Base-by-base conservation (phyloP, 2,329 filamentous ascomycete genomes). In the Ceratocystis variospora region DNA sequence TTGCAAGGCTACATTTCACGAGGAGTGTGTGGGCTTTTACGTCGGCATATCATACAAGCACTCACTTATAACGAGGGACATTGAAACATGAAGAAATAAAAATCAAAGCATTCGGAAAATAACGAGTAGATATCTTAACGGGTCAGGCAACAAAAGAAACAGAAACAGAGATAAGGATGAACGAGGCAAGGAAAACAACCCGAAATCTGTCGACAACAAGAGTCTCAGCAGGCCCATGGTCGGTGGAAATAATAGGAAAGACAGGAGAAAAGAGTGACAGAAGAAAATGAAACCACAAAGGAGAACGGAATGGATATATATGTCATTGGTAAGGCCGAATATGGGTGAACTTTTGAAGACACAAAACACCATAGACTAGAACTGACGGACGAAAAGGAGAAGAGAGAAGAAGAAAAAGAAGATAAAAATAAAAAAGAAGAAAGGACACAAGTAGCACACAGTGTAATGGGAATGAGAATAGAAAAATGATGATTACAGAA, bases 341-440 rank as follows among this genome's bases (percentile, higher is more conserved):
- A 45, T 61, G 55, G 25, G 55, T 59, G 55, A 59, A 59, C 55
- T 59, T 59, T 59, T 50, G 15, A 62, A 46, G 46, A 44, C 31
- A 57, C 48, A 61, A 48, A 63, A 19, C 55, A 59, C 55, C 55
- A 59, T 59, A 59, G 55, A 59, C 55, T 59, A 31, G 31, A 59
- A 57, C 5, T 41, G 46, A 50, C 50, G 31, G 46, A 64, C 59
- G 46, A 66, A 61, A 44, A 46, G 61, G 65, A 28, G 62, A 62
- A 55, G 55, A 66, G 12, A 41, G 25, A 28, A 15, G 10, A 3
- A 28, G 5, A 33, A 45, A 61, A 46, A 33, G 63, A 61, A n/a
- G n/a, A n/a, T n/a, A n/a, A n/a, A n/a, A n/a, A n/a, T n/a, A n/a
- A 61, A 64, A n/a, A 53, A 12, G 57, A 22, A 44, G 8, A 64